Conservation (phyloP, 2,329 filamentous ascomycete species). For the Fusarium humuli region DNA sequence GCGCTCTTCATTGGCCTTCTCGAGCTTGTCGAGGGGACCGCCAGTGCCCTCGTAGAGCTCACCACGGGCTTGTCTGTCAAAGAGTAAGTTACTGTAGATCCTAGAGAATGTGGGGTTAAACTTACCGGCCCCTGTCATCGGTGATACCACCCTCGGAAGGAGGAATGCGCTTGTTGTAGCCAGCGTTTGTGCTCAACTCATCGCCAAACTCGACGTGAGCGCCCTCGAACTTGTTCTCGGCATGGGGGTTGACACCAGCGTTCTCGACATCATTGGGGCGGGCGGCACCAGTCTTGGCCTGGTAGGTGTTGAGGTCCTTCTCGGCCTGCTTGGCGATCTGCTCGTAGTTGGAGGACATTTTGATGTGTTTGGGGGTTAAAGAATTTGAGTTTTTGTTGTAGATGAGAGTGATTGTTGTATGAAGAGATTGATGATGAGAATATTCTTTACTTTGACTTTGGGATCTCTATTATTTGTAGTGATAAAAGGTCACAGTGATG, state of each 20-base stretch:
- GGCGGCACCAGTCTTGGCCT: constrained; percentile 60
- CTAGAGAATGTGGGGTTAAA: neutral
- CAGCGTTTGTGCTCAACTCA: constrained; percentile 59
- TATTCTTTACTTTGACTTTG: neutral
- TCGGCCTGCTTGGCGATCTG: constrained; percentile 60
- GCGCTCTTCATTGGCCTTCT: constrained; percentile 41
- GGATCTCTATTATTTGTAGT: constrained; percentile 26
- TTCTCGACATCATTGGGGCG: constrained; percentile 55
- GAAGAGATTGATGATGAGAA: neutral
- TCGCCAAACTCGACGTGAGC: constrained; percentile 52
- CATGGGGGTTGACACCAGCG: constrained; percentile 56
- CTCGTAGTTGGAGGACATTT: constrained; percentile 52
- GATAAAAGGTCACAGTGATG: constrained; percentile 27
- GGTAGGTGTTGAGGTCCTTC: constrained; percentile 60
- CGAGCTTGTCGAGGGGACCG: constrained; percentile 57
- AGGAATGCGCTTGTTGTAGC: constrained; percentile 61
- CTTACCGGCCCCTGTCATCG: constrained; percentile 60
- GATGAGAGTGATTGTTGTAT: neutral
- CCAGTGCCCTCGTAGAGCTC: constrained; percentile 58
- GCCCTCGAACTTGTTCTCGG: constrained; percentile 57
- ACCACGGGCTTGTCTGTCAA: constrained; percentile 56
- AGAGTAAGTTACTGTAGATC: constrained; percentile 23
- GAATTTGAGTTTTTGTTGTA: neutral
- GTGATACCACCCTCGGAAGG: constrained; percentile 58
- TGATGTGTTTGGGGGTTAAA: neutral